phyloP scores from a whole-genome alignment of 73 alveolate species.

The Effrenium voratum region DNA sequence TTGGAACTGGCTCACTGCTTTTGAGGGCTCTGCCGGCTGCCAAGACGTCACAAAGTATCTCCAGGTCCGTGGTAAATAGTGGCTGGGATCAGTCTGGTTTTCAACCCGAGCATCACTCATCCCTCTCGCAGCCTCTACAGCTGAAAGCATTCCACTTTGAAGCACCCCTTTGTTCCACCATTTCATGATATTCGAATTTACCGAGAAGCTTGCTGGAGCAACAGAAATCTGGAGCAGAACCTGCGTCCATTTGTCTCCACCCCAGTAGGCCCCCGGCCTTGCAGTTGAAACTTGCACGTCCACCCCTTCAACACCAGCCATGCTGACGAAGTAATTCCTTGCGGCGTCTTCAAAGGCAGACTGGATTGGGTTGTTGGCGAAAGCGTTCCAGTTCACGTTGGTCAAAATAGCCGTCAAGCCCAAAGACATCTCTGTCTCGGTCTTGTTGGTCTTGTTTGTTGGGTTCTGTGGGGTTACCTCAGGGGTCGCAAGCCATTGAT shows the following conservation, averaged over 20 bases:
- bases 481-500: background rate
- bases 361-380: background rate
- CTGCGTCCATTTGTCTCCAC: constrained; percentile 40
- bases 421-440: background rate
- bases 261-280: background rate
- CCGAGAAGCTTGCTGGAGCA: background rate
- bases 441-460: background rate
- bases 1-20: background rate
- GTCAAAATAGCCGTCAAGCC: constrained; percentile 5
- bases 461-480: background rate
- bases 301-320: constrained; percentile 20
- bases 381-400: background rate
- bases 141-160: background rate
- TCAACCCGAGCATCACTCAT: constrained; percentile 15
- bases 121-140: constrained; percentile 28
- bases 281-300: constrained; percentile 12
- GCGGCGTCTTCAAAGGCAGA: constrained; percentile 11
- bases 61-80: background rate
- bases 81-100: background rate
- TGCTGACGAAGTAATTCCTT: background rate
- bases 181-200: background rate
- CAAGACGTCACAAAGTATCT: background rate
- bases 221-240: background rate
- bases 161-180: background rate
- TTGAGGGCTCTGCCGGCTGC: background rate